Percentiles rank a stretch among this genome's conserved stretches.
These are phyloP conservation scores for Coniella vitis DNA, from an alignment of 2,329 filamentous ascomycete species.

Conservation along the genomic window DNA sequence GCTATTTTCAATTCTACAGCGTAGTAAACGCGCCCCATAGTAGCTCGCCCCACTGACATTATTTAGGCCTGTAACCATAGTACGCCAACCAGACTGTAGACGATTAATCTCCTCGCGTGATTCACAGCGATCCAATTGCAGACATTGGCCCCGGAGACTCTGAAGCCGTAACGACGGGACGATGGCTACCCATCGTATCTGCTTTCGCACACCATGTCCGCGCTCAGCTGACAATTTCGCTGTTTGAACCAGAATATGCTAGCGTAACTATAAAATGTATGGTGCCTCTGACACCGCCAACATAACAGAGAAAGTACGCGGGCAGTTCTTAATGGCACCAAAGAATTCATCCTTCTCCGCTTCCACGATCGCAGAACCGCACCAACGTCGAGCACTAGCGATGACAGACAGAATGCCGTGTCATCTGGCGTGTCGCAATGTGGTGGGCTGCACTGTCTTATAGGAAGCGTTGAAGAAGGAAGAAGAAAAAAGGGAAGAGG, in stretches of 20 bases:
- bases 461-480: constrained; percentile 59
- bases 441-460: constrained; percentile 82
- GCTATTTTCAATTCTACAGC: no score
- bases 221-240: no score
- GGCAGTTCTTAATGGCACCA: constrained; percentile 54
- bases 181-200: no score
- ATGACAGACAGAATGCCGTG: constrained; percentile 61
- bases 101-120: no score
- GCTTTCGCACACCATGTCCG: no score
- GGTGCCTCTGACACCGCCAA: constrained; percentile 81
- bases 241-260: neutral
- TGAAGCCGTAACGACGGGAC: no score
- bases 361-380: constrained; percentile 51
- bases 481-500: constrained; percentile 27
- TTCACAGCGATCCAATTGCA: no score
- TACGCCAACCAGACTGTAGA: no score
- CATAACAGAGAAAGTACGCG: constrained; percentile 52
- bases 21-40: no score
- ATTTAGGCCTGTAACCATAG: no score
- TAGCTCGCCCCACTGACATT: no score
- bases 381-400: constrained; percentile 54
- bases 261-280: constrained; percentile 45
- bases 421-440: constrained; percentile 45
- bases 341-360: constrained; percentile 43
- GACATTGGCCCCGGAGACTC: no score